A percentile compares a stretch with the other conserved stretches of the same genome.
Conservation (phyloP, 768 basidiomycete species). For the Collybia mongolica region DNA sequence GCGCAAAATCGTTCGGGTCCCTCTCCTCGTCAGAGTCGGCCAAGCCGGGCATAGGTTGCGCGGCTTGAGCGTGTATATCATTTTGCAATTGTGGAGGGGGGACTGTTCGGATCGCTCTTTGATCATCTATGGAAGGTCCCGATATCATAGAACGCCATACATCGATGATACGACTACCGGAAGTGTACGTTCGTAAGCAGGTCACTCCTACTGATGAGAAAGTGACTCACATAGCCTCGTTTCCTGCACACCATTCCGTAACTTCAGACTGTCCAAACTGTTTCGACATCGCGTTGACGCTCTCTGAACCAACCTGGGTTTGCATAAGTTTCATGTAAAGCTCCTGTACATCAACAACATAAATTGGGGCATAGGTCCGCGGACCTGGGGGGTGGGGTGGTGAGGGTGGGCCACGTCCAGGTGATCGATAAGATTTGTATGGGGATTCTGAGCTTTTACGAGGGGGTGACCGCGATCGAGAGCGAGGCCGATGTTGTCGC, state of each 20-base stretch:
- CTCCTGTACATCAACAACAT: slow-evolving; percentile 39
- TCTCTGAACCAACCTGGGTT: slow-evolving; percentile 13
- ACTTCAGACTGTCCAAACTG: slow-evolving; percentile 29
- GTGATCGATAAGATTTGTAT: no score
- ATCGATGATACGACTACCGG: slow-evolving; percentile 31
- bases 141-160: slow-evolving; percentile 49
- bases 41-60: no score
- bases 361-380: slow-evolving; percentile 25
- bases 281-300: slow-evolving; percentile 28
- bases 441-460: not conserved
- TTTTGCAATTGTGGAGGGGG: not conserved
- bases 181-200: not conserved
- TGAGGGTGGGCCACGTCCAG: not conserved
- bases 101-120: slow-evolving; percentile 17
- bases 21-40: slow-evolving; percentile 27
- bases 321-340: slow-evolving; percentile 41
- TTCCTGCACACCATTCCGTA: slow-evolving; percentile 46
- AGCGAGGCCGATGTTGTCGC: slow-evolving; percentile 10
- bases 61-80: not conserved
- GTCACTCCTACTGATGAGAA: no score
- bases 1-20: slow-evolving; percentile 28
- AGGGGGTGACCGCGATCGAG: slow-evolving; percentile 21
- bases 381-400: not conserved
- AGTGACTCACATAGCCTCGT: slow-evolving; percentile 45
- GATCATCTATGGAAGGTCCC: slow-evolving; percentile 45